phyloP scores from a whole-genome alignment of 225 moss, liverwort and hornwort species.

The Takakia lepidozioides region DNA sequence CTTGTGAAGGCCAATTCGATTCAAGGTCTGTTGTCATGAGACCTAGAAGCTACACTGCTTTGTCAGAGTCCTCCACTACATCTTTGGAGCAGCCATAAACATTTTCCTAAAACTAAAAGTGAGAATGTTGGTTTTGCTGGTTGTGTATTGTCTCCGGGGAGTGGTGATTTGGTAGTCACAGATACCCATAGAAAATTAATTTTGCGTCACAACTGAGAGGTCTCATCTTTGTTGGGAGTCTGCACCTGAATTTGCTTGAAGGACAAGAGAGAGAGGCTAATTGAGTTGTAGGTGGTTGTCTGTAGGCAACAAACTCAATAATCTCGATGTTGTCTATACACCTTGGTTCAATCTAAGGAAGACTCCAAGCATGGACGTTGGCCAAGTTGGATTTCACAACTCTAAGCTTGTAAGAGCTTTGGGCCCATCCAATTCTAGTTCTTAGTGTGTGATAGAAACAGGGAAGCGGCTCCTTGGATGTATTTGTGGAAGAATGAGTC shows the following conservation, averaged over 20 bases:
- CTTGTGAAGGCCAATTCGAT: slow-evolving; percentile 96
- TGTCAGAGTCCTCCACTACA: too few species aligned
- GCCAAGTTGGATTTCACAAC: slow-evolving; percentile 99
- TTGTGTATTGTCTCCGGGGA: too few species aligned
- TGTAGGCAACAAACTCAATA: slow-evolving; percentile 94
- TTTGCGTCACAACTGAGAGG: too few species aligned
- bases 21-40: slow-evolving; percentile 55
- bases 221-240: too few species aligned
- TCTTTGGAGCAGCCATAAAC: too few species aligned
- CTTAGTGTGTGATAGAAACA: too few species aligned
- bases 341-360: slow-evolving; percentile 96
- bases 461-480: not conserved
- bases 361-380: slow-evolving; percentile 91
- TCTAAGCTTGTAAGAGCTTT: slow-evolving; percentile 76
- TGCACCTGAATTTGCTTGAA: too few species aligned
- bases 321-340: slow-evolving; percentile 94
- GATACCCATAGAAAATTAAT: too few species aligned
- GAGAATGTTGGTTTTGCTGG: too few species aligned
- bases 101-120: too few species aligned
- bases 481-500: not conserved
- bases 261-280: slow-evolving; percentile 12
- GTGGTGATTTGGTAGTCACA: too few species aligned
- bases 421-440: slow-evolving; percentile 6
- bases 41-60: too few species aligned
- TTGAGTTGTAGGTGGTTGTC: slow-evolving; percentile 10